These are phyloP conservation scores for Pichia cabralensis DNA, from an alignment of 805 yeast species.

Conservation along the genomic window DNA sequence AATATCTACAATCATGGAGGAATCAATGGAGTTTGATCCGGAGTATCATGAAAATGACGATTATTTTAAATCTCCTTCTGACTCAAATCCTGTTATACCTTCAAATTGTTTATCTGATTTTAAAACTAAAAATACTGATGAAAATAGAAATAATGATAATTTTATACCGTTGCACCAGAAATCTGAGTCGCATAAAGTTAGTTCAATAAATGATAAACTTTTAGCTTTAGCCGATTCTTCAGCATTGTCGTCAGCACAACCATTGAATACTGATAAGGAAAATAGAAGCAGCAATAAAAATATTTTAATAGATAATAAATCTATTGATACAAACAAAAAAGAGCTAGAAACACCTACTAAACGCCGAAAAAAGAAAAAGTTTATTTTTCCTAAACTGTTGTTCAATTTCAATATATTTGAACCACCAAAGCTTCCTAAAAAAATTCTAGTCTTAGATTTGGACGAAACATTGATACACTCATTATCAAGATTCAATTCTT, in stretches of 20 bases:
- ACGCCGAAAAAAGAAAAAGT: conserved; percentile 18
- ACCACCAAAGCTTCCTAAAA: conserved; percentile 28
- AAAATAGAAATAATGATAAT: too few species aligned
- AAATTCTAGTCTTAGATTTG: conserved; percentile 75
- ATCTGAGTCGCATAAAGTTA: too few species aligned
- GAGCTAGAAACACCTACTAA: neutral
- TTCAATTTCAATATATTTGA: conserved; percentile 24
- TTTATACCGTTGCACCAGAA: too few species aligned
- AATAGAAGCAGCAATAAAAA: neutral
- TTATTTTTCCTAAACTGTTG: conserved; percentile 26
- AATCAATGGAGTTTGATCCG: conserved; percentile 26
- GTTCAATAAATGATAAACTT: too few species aligned
- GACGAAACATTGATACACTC: conserved; percentile 96
- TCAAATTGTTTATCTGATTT: too few species aligned
- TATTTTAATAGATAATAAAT: neutral
- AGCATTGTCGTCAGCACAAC: too few species aligned
- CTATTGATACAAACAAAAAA: too few species aligned
- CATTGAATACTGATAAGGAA: neutral
- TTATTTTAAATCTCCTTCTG: conserved; percentile 26
- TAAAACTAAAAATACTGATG: too few species aligned
- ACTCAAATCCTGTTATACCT: conserved; percentile 7
- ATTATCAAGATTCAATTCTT: conserved; percentile 50
- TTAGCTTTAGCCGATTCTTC: too few species aligned
- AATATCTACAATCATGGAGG: conserved; percentile 25
- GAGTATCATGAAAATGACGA: conserved; percentile 22